A percentile compares a stretch with the other conserved stretches of the same genome.
These are phyloP conservation scores for Monilinia aucupariae DNA, from an alignment of 2,329 filamentous ascomycete genomes.

Conservation along the genomic window DNA sequence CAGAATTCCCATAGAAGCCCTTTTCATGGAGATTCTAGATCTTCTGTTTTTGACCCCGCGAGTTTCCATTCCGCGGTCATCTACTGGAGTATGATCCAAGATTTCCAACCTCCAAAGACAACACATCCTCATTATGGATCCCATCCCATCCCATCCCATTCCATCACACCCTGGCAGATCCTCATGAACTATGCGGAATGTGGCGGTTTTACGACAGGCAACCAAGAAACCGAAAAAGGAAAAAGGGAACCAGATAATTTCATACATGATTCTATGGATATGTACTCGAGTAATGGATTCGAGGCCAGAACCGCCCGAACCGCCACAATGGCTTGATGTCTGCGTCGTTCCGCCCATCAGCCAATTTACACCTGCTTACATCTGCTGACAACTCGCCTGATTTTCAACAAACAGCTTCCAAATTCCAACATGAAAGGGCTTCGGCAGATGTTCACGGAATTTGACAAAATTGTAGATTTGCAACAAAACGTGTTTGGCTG, in stretches of 20 bases:
- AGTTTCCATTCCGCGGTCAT: neutral
- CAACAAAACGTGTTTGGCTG: neutral
- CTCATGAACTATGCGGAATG: neutral
- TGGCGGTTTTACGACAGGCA: conserved; percentile 10
- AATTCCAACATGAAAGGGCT: no score
- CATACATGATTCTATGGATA: neutral
- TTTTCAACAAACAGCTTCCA: neutral
- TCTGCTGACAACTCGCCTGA: conserved; percentile 1
- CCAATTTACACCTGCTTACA: neutral
- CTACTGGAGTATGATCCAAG: no score
- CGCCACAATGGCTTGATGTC: neutral
- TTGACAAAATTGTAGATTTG: neutral
- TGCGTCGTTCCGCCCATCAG: neutral
- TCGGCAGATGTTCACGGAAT: conserved; percentile 7
- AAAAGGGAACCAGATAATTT: neutral
- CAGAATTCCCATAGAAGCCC: neutral
- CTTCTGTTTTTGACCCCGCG: neutral
- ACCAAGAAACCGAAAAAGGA: neutral
- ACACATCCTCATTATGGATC: neutral
- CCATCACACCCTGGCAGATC: neutral
- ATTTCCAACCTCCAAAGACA: neutral
- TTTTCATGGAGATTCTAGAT: neutral
- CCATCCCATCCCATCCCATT: no score
- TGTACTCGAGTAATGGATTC: neutral
- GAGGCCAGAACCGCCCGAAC: neutral